These are phyloP conservation scores for Eucalyptus paniculata DNA, from an alignment of 345 rosid species.

Conservation along the genomic window DNA sequence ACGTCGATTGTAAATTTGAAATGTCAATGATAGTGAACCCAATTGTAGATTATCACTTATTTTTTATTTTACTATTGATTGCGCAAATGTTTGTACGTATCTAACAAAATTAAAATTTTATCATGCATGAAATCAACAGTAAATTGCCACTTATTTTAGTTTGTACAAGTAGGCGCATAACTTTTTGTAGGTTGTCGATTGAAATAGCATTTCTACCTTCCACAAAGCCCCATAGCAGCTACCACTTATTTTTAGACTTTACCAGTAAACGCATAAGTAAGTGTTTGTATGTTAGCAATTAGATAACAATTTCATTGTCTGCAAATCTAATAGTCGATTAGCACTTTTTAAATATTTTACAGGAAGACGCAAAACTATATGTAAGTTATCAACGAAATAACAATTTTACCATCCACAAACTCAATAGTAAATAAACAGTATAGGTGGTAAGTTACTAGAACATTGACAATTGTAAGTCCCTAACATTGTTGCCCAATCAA, in stretches of 20 bases:
- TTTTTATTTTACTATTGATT: neutral
- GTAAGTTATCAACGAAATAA: neutral
- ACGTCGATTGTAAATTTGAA: too few relatives aligned
- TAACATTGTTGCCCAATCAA: neutral
- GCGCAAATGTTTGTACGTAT: too few relatives aligned
- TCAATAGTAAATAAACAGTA: neutral
- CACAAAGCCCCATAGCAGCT: accelerated
- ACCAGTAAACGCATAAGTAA: neutral
- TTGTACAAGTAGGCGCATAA: neutral
- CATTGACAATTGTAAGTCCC: neutral
- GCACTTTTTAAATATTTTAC: too few relatives aligned
- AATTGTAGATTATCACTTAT: too few relatives aligned
- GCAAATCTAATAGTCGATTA: neutral
- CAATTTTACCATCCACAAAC: neutral
- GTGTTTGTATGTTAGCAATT: neutral
- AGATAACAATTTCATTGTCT: neutral
- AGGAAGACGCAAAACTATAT: accelerated
- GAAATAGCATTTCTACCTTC: neutral
- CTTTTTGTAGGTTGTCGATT: neutral
- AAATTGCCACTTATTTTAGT: neutral
- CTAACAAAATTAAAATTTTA: neutral
- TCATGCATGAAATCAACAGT: neutral
- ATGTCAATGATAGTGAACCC: too few relatives aligned
- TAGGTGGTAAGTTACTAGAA: neutral
- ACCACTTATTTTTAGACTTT: neutral